Evolutionary conservation across 768 basidiomycete species (phyloP), one percentile per base, ranked within the genome.

Genomic region (Suillus brevipes): DNA sequence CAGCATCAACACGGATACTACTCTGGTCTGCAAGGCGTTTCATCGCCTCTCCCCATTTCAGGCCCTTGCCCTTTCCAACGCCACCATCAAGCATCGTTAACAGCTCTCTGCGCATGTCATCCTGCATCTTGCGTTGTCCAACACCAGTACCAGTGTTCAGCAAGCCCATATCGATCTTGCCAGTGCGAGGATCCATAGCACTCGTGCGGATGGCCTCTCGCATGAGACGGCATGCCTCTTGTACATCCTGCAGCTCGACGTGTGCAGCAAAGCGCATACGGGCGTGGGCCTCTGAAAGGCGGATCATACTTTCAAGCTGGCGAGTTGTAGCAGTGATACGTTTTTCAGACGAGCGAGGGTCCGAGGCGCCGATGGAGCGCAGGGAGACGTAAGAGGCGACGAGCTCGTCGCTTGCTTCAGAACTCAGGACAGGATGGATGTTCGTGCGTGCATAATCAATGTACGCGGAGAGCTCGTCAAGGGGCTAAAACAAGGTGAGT

Each of bases 241-340:
- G 82, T 37, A 99, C 97, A 72, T 99, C 97, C 62, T 82, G 78
- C 53, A 92, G 78, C 72, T 96, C 93, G 45, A 99, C 97, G 61
- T 85, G 84, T n/a, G 88, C 83, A 23, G 90, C 91, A 76, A 97
- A 91, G 0, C 95, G 87, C 97, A 99, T 98, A 38, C 96, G 85
- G 5, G 97, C 96, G 74, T 99, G 97, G 0, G 92, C 97, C 78
- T 99, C 97, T 0, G 92, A 90, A 34, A 99, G 87, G 6, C 96
- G 91, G 72, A 99, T 97, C 88, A 99, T 93, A 70, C 90, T 92
- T 78, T 99, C 97, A 18, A 99, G 87, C 77, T 99, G 97, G 58
- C 97, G 87, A 0, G 97, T 99, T 38, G 97, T 99, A 0, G 97
- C 97, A 0, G 97, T 99, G 77, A 99, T 99, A 14, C 97, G 89